Evolutionary conservation across 768 basidiomycete genomes (phyloP).

Genomic region (Suillus placidus): DNA sequence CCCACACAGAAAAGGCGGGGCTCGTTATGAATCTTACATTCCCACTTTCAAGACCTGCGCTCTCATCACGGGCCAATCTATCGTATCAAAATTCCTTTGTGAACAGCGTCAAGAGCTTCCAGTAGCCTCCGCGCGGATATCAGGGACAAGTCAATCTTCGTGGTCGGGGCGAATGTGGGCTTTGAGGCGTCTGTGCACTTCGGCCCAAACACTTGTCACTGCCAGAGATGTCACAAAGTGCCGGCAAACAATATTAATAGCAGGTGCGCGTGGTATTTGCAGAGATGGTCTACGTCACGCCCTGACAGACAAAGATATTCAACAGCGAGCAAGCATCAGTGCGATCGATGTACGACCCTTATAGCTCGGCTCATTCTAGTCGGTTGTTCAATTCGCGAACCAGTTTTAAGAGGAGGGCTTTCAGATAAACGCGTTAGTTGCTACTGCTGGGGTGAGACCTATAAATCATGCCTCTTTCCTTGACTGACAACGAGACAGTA

Average conservation of each 20-base stretch:
- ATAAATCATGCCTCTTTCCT: constrained; percentile 1
- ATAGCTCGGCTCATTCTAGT: constrained; percentile 36
- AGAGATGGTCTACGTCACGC: not conserved
- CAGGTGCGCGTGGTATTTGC: constrained; percentile 15
- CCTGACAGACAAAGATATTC: constrained; percentile 18
- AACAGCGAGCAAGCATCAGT: constrained; percentile 17
- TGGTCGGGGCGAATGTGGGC: constrained; percentile 52
- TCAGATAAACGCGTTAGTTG: constrained; percentile 32
- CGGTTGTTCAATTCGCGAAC: constrained; percentile 34
- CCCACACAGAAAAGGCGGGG: not conserved
- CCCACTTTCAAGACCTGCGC: not conserved
- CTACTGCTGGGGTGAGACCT: constrained; percentile 33
- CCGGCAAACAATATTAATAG: constrained; percentile 13
- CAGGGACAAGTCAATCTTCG: constrained; percentile 48
- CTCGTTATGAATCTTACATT: no score
- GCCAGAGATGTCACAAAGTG: constrained; percentile 35
- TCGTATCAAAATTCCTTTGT: constrained; percentile 19
- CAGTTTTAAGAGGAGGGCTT: constrained; percentile 26
- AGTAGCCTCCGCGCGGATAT: constrained; percentile 34
- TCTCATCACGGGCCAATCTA: constrained; percentile 19
- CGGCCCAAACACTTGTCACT: constrained; percentile 35
- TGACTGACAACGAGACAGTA: constrained; percentile 5
- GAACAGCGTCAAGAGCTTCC: constrained; percentile 26
- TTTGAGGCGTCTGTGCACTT: constrained; percentile 36
- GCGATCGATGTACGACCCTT: constrained; percentile 33